phyloP scores from a whole-genome alignment of 2,329 filamentous ascomycete genomes.

The Amauroascus niger region DNA sequence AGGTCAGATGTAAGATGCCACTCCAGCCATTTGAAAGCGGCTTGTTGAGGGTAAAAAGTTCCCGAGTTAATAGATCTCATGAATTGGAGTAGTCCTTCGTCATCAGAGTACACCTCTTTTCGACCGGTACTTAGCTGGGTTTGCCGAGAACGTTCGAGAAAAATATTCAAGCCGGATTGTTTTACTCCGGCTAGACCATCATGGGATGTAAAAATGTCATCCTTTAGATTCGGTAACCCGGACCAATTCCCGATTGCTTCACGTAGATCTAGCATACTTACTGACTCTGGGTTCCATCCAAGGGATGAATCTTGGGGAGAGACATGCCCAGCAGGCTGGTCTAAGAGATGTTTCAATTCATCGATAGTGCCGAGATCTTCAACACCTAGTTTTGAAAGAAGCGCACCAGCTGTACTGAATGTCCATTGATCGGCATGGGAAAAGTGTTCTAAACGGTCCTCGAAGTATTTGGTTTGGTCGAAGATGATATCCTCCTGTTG shows the following conservation, averaged over 20 bases:
- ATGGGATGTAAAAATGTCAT: constrained; percentile 41
- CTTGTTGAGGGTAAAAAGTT: constrained; percentile 43
- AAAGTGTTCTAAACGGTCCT: constrained; percentile 46
- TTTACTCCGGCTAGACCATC: constrained; percentile 42
- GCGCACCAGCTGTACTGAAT: constrained; percentile 44
- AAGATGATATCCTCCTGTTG: constrained; percentile 42
- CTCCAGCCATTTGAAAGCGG: constrained; percentile 47
- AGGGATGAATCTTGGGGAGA: constrained; percentile 15
- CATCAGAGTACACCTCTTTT: constrained; percentile 33
- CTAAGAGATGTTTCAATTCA: constrained; percentile 27
- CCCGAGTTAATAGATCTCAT: constrained; percentile 38
- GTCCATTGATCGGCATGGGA: constrained; percentile 49
- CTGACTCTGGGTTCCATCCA: constrained; percentile 6
- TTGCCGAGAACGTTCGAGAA: constrained; percentile 48
- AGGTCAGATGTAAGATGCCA: constrained; percentile 39
- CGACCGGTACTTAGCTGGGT: constrained; percentile 32
- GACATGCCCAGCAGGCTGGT: constrained; percentile 15
- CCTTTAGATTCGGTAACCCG: constrained; percentile 37
- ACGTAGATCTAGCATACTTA: constrained; percentile 27
- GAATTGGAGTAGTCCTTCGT: constrained; percentile 34
- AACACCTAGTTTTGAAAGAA: constrained; percentile 45
- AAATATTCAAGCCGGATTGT: constrained; percentile 44
- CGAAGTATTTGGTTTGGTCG: constrained; percentile 45
- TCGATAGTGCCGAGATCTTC: constrained; percentile 38
- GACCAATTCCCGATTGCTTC: constrained; percentile 37